Conservation (phyloP, 192 early-diverging fungal genomes). For the Linnemannia exigua region DNA sequence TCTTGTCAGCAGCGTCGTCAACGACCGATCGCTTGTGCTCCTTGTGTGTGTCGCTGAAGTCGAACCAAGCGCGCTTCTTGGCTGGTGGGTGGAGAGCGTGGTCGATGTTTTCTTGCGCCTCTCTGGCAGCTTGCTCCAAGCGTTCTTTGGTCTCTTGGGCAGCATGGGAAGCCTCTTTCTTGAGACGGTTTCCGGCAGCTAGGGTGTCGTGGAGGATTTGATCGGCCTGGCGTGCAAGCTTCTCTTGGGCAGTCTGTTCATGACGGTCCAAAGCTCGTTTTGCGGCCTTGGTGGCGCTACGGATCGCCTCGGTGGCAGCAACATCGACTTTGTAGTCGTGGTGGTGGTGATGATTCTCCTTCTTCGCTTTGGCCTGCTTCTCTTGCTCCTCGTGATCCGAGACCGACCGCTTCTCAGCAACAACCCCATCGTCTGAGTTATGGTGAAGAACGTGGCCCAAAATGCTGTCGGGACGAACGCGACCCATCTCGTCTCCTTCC, state of each 20-base stretch:
- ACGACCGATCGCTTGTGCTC: background rate
- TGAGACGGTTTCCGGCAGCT: background rate
- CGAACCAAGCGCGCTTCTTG: slow-evolving; percentile 3
- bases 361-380: background rate
- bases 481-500: slow-evolving; percentile 1
- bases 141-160: background rate
- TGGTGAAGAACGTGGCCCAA: background rate
- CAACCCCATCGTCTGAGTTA: background rate
- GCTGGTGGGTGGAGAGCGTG: background rate
- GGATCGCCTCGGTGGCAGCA: background rate
- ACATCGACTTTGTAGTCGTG: background rate
- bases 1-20: background rate
- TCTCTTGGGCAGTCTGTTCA: background rate
- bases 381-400: background rate
- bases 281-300: background rate
- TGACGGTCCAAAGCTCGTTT: background rate
- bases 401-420: background rate
- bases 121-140: background rate
- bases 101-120: background rate
- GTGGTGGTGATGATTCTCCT: too few species aligned
- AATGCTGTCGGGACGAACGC: background rate
- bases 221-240: background rate
- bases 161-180: background rate
- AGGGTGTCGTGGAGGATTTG: slow-evolving; percentile 6
- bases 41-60: background rate